Evolutionary conservation across 495 filamentous ascomycete genomes (phyloP).

Genomic region (Aspergillus cavernicola): DNA sequence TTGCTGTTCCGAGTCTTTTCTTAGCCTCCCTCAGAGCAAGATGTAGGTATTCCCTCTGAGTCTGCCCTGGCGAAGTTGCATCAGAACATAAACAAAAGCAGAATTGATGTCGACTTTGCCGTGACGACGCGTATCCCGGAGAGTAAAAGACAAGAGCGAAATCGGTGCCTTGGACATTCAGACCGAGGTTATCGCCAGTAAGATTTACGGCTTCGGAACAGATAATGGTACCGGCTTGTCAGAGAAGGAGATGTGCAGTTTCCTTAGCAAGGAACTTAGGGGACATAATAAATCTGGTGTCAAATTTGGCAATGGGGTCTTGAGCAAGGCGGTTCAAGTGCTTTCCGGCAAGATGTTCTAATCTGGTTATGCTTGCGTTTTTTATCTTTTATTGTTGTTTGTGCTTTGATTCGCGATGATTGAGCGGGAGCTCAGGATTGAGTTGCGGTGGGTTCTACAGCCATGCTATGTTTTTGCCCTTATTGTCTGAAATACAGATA

Average conservation of each 20-base stretch:
- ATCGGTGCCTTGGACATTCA: slow-evolving; percentile 37
- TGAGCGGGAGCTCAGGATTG: slow-evolving; percentile 9
- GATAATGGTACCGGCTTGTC: slow-evolving; percentile 30
- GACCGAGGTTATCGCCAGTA: slow-evolving; percentile 40
- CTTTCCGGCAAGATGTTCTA: slow-evolving; percentile 33
- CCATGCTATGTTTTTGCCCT: background rate
- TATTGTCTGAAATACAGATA: background rate
- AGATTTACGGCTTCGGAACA: slow-evolving; percentile 43
- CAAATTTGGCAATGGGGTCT: slow-evolving; percentile 37
- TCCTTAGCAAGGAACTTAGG: slow-evolving; percentile 32
- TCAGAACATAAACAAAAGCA: slow-evolving; percentile 11
- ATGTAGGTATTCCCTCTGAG: slow-evolving; percentile 21
- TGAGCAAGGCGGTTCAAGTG: slow-evolving; percentile 38
- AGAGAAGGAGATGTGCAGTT: slow-evolving; percentile 35
- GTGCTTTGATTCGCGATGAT: too few relatives aligned
- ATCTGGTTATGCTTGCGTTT: background rate
- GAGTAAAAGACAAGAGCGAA: slow-evolving; percentile 10
- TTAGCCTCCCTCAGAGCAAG: slow-evolving; percentile 38
- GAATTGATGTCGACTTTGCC: slow-evolving; percentile 44
- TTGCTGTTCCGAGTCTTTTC: too few relatives aligned
- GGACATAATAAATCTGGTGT: slow-evolving; percentile 19
- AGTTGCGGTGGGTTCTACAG: background rate
- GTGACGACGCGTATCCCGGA: slow-evolving; percentile 28
- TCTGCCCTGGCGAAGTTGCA: slow-evolving; percentile 19
- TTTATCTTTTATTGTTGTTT: background rate